Conservation (phyloP, 441 rosid genomes). For the Corymbia citriodora region DNA sequence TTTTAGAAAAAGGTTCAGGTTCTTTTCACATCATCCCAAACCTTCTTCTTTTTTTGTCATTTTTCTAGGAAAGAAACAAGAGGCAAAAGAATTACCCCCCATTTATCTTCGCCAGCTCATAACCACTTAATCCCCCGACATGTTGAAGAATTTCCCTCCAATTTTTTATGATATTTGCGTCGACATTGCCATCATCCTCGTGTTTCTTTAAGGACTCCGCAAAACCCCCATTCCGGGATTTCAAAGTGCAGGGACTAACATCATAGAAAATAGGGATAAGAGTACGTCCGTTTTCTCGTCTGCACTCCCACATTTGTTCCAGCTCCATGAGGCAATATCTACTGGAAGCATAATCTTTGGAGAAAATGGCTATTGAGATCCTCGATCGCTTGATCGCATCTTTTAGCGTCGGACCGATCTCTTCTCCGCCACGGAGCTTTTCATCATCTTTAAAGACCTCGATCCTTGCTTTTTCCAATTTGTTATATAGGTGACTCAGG, state of each 20-base stretch:
- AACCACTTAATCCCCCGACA: background rate
- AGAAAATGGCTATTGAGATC: too few relatives aligned
- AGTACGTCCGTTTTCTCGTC: fast-evolving
- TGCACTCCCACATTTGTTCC: too few relatives aligned
- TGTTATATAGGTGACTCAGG: too few relatives aligned
- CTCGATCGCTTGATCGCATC: background rate
- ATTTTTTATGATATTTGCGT: fast-evolving
- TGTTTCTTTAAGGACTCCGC: fast-evolving
- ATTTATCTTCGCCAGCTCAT: fast-evolving
- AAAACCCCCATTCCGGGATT: fast-evolving
- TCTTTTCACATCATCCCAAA: background rate
- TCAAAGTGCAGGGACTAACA: too few relatives aligned
- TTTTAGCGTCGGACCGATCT: background rate
- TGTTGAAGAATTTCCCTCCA: background rate
- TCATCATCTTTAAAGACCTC: background rate
- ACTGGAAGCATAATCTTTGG: too few relatives aligned
- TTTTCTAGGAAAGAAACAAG: background rate
- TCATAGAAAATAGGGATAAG: too few relatives aligned
- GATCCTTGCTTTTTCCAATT: fast-evolving
- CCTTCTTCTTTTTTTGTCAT: fast-evolving
- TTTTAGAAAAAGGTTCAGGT: background rate
- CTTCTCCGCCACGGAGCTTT: fast-evolving
- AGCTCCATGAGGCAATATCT: too few relatives aligned
- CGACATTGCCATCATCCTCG: fast-evolving
- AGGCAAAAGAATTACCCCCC: background rate